Evolutionary conservation across 306 rosid genomes (phyloP).

Genomic region (Begonia loranthoides): DNA sequence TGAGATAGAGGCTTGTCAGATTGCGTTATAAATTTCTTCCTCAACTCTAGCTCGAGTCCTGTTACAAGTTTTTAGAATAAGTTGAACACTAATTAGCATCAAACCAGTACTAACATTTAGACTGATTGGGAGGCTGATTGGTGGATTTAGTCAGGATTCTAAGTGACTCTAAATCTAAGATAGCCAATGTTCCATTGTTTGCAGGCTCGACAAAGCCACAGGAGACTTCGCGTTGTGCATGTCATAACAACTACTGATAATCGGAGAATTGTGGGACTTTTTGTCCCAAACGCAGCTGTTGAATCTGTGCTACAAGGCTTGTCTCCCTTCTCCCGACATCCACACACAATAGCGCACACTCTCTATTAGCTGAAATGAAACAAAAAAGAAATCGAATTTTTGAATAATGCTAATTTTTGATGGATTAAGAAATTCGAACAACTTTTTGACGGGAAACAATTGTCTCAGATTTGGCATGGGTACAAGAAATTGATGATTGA

Average conservation of each 20-base stretch:
- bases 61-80: no score
- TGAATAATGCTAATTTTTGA: no score
- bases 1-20: no score
- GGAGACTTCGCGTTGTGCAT: constrained; percentile 87
- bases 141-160: no score
- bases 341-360: constrained; percentile 2
- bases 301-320: constrained; percentile 90
- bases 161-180: neutral
- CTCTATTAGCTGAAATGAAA: neutral
- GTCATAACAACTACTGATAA: constrained; percentile 72
- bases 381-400: no score
- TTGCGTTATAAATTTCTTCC: no score
- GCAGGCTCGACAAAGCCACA: constrained; percentile 84
- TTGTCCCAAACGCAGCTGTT: constrained; percentile 89
- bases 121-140: no score
- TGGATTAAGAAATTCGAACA: neutral
- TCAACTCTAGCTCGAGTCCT: no score
- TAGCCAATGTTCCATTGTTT: constrained; percentile 4
- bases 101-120: no score
- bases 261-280: constrained; percentile 79
- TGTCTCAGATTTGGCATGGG: constrained; percentile 80
- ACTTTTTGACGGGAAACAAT: neutral
- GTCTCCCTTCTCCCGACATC: constrained; percentile 8
- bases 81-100: no score
- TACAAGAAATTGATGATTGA: constrained; percentile 73